These are phyloP conservation scores for Solanum piurae DNA, from an alignment of 257 asterid species.

Conservation along the genomic window DNA sequence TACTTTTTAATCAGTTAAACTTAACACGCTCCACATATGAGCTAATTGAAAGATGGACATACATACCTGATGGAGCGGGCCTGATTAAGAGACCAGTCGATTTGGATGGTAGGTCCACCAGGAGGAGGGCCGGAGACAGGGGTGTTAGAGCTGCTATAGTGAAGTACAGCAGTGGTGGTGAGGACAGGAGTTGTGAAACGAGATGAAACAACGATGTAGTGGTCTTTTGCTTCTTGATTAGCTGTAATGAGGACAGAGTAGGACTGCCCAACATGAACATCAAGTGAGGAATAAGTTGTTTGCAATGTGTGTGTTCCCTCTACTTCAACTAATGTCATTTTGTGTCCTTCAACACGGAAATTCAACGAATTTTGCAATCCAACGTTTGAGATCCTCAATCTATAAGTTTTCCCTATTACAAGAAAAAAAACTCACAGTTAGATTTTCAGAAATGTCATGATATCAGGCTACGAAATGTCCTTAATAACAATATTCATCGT, in stretches of 20 bases:
- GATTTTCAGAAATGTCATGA: neutral
- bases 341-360: slow-evolving; percentile 82
- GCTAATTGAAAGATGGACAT: neutral
- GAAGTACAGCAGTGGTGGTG: slow-evolving; percentile 62
- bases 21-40: neutral
- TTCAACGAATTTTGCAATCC: slow-evolving; percentile 77
- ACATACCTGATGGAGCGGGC: slow-evolving; percentile 71
- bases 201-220: slow-evolving; percentile 54
- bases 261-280: slow-evolving; percentile 79
- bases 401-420: slow-evolving; percentile 56
- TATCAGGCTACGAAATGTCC: neutral
- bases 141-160: slow-evolving; percentile 45
- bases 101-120: slow-evolving; percentile 82
- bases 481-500: neutral
- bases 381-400: slow-evolving; percentile 75
- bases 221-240: slow-evolving; percentile 65
- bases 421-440: neutral
- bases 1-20: neutral
- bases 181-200: slow-evolving; percentile 62
- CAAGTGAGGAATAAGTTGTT: slow-evolving; percentile 66
- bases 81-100: slow-evolving; percentile 93
- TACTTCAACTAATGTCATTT: slow-evolving; percentile 74
- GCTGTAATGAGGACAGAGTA: slow-evolving; percentile 80
- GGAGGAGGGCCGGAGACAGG: slow-evolving; percentile 66
- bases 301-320: slow-evolving; percentile 97